Evolutionary conservation across 345 rosid species (phyloP), one percentile per base, ranked within the genome.

Genomic region (Eucalyptus curtisii): DNA sequence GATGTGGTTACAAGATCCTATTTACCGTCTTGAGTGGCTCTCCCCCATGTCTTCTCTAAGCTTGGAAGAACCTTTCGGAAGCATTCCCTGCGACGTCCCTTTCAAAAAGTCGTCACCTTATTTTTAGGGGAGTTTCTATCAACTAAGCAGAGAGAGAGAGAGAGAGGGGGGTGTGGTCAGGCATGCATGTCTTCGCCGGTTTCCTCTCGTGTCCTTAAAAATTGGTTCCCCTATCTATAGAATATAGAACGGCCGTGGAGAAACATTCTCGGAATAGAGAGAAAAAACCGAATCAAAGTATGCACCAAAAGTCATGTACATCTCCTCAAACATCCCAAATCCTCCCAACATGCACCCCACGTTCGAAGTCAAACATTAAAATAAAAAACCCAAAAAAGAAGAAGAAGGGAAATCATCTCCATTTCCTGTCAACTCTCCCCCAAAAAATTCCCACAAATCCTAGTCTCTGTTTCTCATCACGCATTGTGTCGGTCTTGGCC

Each of bases 141-240:
- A 76, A 76, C 82, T 76, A 8, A 76, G 27, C 14, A 19, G 81
- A 68, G 79, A n/a, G 31, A 61, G 68, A 31, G 71, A 59, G 86
- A 84, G 40, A 53, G 20, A 40, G 24, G 64, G 71, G 45, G 80
- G 55, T 88, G 84, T 47, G 86, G 88, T 85, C 89, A 87, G 24
- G 82, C 86, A 45, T 68, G 49, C 50, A 88, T 66, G 50, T 87
- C 86, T 81, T 86, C 55, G 66, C 93, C 92, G 91, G 49, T 47
- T 89, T 90, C 88, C 71, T 81, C 88, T 86, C 89, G 44, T 20
- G 61, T 30, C 88, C 89, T 88, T 27, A 53, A 55, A 22, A 87
- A 45, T 84, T 66, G 84, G 47, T 37, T 24, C 10, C 53, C 7
- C 89, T 64, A 81, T 81, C 85, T 19, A 82, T 52, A 88, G 59